Evolutionary conservation across 2,329 filamentous ascomycete species (phyloP).

Genomic region (Arachnopeziza araneosa): DNA sequence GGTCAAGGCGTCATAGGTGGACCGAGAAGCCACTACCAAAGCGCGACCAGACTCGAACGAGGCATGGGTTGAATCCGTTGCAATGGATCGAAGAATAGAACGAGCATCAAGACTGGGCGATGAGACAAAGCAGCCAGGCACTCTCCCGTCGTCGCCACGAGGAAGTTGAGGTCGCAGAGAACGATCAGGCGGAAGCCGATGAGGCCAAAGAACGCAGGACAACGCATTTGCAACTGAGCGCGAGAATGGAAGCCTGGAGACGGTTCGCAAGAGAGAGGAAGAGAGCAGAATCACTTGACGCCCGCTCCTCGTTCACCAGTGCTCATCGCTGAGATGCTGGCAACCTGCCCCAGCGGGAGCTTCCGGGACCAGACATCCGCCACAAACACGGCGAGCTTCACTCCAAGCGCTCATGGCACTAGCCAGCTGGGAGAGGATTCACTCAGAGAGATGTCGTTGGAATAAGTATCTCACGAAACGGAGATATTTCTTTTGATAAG

Average conservation of each 20-base stretch:
- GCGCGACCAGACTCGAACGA: neutral
- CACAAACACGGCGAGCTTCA: neutral
- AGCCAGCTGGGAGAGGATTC: neutral
- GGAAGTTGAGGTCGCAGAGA: neutral
- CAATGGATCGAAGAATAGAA: neutral
- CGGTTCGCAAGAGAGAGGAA: no score
- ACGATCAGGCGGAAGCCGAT: neutral
- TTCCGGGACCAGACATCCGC: neutral
- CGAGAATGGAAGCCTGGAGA: no score
- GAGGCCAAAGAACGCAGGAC: neutral
- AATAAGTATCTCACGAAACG: neutral
- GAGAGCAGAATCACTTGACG: neutral
- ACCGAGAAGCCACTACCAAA: neutral
- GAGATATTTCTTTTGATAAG: neutral
- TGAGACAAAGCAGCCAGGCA: neutral
- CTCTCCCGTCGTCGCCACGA: no score
- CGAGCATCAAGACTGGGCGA: neutral
- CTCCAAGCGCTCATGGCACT: neutral
- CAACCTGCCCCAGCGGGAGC: neutral
- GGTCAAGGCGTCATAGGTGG: neutral
- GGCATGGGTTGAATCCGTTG: neutral
- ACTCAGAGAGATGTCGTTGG: neutral
- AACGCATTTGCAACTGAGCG: neutral
- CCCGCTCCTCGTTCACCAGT: neutral
- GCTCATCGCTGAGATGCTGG: no score